These are phyloP conservation scores for Allium cepa DNA, from an alignment of 106 monocot genomes.

Conservation along the genomic window DNA sequence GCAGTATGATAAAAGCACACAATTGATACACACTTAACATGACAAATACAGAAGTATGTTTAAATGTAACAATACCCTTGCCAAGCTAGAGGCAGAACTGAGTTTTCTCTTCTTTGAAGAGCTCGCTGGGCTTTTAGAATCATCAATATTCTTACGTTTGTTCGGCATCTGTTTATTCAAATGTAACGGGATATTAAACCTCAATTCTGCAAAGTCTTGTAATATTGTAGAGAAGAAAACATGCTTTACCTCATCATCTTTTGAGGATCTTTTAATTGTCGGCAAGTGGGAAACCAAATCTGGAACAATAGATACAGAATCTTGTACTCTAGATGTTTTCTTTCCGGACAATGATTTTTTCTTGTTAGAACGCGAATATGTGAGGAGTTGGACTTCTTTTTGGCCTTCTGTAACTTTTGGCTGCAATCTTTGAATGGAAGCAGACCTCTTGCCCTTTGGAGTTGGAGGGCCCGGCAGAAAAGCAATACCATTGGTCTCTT, in stretches of 20 bases:
- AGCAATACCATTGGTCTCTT: conserved; percentile 11
- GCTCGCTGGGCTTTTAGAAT: conserved; percentile 17
- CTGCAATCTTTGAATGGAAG: conserved; percentile 23
- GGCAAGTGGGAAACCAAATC: conserved; percentile 29
- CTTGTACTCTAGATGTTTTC: not conserved
- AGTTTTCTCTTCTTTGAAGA: conserved; percentile 53
- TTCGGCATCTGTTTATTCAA: no score
- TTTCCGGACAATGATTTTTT: conserved; percentile 4
- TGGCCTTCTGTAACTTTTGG: conserved; percentile 20
- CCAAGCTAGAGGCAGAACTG: conserved; percentile 48
- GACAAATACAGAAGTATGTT: conserved; percentile 2
- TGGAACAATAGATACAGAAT: conserved; percentile 18
- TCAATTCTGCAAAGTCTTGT: not conserved
- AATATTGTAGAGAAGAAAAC: no score
- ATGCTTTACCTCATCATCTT: conserved; percentile 38
- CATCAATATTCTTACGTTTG: conserved; percentile 8
- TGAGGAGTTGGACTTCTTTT: conserved; percentile 9
- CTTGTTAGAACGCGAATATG: conserved; percentile 11
- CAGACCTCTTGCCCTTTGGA: conserved; percentile 71
- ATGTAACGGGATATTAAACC: not conserved
- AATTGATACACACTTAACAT: not conserved
- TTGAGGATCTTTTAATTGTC: conserved; percentile 23
- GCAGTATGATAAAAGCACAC: not conserved
- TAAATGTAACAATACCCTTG: conserved; percentile 40
- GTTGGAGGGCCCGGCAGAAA: conserved; percentile 8